Conservation (phyloP, 495 filamentous ascomycete genomes). For the Penicillium maclennaniae region DNA sequence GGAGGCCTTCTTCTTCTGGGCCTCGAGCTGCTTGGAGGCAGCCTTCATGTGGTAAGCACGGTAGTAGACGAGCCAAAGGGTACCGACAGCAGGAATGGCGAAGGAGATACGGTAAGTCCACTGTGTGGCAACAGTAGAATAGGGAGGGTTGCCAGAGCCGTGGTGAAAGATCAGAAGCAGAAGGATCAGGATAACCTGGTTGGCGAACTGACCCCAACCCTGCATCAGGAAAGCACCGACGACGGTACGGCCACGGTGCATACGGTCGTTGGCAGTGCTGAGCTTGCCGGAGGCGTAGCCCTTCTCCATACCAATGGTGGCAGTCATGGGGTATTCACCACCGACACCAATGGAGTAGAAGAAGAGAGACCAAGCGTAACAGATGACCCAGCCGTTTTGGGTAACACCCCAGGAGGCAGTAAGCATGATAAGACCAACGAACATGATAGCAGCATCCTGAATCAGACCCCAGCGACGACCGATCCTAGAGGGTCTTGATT, state of each 20-base stretch:
- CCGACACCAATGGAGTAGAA: slow-evolving; percentile 88
- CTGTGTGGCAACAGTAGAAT: slow-evolving; percentile 63
- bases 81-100: slow-evolving; percentile 77
- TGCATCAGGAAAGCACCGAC: slow-evolving; percentile 93
- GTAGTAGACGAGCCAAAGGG: slow-evolving; percentile 87
- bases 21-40: slow-evolving; percentile 64
- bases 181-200: slow-evolving; percentile 79
- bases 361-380: slow-evolving; percentile 84
- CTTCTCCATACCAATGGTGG: slow-evolving; percentile 88
- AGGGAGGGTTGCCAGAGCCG: slow-evolving; percentile 63
- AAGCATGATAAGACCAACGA: slow-evolving; percentile 79
- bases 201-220: slow-evolving; percentile 88
- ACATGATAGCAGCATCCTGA: slow-evolving; percentile 87
- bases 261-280: slow-evolving; percentile 79
- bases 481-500: slow-evolving; percentile 42
- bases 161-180: slow-evolving; percentile 76
- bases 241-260: slow-evolving; percentile 87
- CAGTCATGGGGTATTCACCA: slow-evolving; percentile 91
- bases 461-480: slow-evolving; percentile 88
- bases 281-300: slow-evolving; percentile 75
- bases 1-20: slow-evolving; percentile 73
- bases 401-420: slow-evolving; percentile 77
- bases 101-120: slow-evolving; percentile 84
- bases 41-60: slow-evolving; percentile 81
- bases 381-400: slow-evolving; percentile 85